Conservation (phyloP, 306 rosid species). For the Gastrolobium bilobum region DNA sequence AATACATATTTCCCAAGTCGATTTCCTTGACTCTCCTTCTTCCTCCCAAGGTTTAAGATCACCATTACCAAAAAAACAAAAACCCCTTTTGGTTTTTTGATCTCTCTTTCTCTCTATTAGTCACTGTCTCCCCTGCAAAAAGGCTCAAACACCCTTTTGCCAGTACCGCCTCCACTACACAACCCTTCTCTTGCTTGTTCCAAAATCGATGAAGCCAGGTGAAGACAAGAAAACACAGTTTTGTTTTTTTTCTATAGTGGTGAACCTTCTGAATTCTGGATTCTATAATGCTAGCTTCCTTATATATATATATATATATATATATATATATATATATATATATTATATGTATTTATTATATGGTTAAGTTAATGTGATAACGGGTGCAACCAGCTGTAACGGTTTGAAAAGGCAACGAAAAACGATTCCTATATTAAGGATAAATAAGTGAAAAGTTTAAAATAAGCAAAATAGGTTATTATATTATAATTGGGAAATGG, state of each 20-base stretch:
- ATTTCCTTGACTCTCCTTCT: slow-evolving; percentile 48
- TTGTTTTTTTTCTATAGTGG: neutral
- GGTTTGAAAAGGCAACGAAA: slow-evolving; percentile 13
- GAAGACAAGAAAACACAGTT: neutral
- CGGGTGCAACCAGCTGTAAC: slow-evolving; percentile 12
- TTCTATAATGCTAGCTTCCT: neutral
- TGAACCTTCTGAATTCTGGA: neutral
- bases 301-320: neutral
- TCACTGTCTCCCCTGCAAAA: neutral
- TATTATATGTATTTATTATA: too few species aligned
- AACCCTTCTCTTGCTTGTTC: neutral
- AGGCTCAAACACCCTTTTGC: neutral
- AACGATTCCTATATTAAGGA: slow-evolving; percentile 2
- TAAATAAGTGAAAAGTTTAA: neutral
- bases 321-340: neutral
- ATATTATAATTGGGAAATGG: neutral
- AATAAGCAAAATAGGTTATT: neutral
- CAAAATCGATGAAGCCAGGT: neutral
- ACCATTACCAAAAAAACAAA: slow-evolving; percentile 44
- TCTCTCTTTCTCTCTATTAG: neutral
- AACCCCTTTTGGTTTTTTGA: neutral
- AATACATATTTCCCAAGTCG: slow-evolving; percentile 79
- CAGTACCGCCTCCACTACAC: too few species aligned
- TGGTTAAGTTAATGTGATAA: neutral
- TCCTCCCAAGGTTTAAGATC: slow-evolving; percentile 33